Evolutionary conservation across 2,329 filamentous ascomycete genomes (phyloP).

Genomic region (Trichoderma koningii): DNA sequence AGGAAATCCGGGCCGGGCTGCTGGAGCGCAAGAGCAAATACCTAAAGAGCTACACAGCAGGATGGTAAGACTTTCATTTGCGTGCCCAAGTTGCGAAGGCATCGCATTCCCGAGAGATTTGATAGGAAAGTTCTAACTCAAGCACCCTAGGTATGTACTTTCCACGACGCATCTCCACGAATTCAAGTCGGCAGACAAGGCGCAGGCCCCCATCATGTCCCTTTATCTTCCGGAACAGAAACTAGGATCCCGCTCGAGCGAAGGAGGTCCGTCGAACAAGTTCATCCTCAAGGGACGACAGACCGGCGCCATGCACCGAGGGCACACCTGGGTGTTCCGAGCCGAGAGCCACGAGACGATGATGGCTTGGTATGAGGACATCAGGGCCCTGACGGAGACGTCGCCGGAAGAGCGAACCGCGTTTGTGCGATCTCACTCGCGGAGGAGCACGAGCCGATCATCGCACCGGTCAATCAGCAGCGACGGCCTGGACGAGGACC

Average conservation of each 20-base stretch:
- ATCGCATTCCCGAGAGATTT: too few species aligned
- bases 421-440: constrained; percentile 79
- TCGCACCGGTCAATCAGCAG: constrained; percentile 67
- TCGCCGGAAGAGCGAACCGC: constrained; percentile 84
- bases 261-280: constrained; percentile 86
- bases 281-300: constrained; percentile 97
- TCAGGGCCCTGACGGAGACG: constrained; percentile 85
- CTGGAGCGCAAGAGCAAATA: constrained; percentile 99
- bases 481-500: constrained; percentile 76
- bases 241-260: constrained; percentile 84
- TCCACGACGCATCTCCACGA: constrained; percentile 97
- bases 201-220: constrained; percentile 91
- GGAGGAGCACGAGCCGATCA: constrained; percentile 73
- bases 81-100: too few species aligned
- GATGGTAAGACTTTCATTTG: constrained; percentile 65
- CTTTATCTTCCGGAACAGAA: constrained; percentile 94
- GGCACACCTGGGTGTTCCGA: constrained; percentile 71
- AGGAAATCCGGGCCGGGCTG: constrained; percentile 86
- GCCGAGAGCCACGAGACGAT: constrained; percentile 84
- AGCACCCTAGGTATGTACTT: constrained; percentile 74
- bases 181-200: constrained; percentile 97
- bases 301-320: constrained; percentile 87
- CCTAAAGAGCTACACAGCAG: constrained; percentile 92
- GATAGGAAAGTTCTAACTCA: neutral
- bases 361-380: constrained; percentile 95